A percentile compares a stretch with the other conserved stretches of the same genome.
Evolutionary conservation across 305 asterid genomes (phyloP).

Genomic region (Solanum hybrid): DNA sequence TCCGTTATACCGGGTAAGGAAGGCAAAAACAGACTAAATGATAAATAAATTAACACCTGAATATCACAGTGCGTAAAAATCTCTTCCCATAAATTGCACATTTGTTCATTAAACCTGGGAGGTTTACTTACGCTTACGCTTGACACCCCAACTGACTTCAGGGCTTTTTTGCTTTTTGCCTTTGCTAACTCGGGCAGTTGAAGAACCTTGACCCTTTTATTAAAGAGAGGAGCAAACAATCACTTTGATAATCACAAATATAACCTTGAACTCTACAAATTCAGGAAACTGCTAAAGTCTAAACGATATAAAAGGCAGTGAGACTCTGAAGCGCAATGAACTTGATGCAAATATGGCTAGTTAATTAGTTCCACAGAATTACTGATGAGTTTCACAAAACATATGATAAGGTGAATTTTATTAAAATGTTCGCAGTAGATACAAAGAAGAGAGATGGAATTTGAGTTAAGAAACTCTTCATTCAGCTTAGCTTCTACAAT

Average conservation of each 20-base stretch:
- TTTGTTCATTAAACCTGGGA: background rate
- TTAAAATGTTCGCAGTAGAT: background rate
- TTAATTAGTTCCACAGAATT: background rate
- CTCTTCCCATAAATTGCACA: background rate
- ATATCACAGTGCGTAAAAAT: background rate
- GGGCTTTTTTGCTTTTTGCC: background rate
- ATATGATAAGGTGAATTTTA: background rate
- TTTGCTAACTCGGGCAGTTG: background rate
- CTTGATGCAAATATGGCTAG: background rate
- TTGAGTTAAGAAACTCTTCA: background rate
- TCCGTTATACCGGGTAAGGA: background rate
- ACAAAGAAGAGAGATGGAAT: background rate
- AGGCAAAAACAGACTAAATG: background rate
- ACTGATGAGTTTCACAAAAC: background rate
- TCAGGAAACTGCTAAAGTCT: background rate
- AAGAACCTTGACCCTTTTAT: conserved; percentile 1
- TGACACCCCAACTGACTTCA: background rate
- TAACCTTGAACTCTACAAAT: background rate
- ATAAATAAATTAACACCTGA: background rate
- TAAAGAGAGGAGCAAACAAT: background rate
- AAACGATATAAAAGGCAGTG: background rate
- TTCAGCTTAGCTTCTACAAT: background rate
- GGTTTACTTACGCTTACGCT: background rate
- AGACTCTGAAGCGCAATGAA: background rate
- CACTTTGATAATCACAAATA: background rate